Evolutionary conservation across 441 rosid genomes (phyloP), one percentile per base, ranked within the genome.

Genomic region (Adansonia rubrostipa): DNA sequence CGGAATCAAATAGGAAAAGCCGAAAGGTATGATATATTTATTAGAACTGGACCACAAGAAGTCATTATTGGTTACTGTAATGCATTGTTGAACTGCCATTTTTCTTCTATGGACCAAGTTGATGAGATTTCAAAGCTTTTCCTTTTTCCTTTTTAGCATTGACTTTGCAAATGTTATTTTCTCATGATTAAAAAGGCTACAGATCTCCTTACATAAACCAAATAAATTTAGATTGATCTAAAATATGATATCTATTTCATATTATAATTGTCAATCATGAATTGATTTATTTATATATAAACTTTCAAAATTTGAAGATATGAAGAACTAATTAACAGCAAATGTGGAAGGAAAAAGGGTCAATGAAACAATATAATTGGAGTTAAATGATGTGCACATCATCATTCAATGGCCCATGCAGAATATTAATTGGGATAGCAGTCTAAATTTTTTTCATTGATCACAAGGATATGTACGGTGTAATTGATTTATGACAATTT

Each of bases 61-160:
- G 33, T 44, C 69, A 4, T 7, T 36, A 64, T 6, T 8, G 48
- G 48, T 15, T 15, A 15, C 14, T 58, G 17, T 62, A 62, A 66
- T 66, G 28, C 28, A 53, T 8, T 67, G 71, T 45, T 9, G 72
- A 17, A 33, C 11, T 45, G 14, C n/a, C 53, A 45, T 9, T 67
- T 67, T 19, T 67, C 54, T 45, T 67, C n/a, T 67, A n/a, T 67
- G 13, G 71, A 44, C 53, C 71, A 17, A 17, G 7, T 67, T 44
- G 33, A 42, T 44, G 33, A 24, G 28, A 3, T 17, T 22, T 65
- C 70, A 11, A 17, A 5, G 28, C 28, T 24, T 24, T 24, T 24
- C 28, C 28, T 24, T 24, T 24, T 24, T 24, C 51, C 1, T 67
- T 67, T 19, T 45, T 14, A 20, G 48, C 44, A 67, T 67, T 45